A percentile compares a stretch with the other conserved stretches of the same genome.
These are phyloP conservation scores for Hyphodiscus hymeniophilus DNA, from an alignment of 495 filamentous ascomycete genomes.

Conservation along the genomic window DNA sequence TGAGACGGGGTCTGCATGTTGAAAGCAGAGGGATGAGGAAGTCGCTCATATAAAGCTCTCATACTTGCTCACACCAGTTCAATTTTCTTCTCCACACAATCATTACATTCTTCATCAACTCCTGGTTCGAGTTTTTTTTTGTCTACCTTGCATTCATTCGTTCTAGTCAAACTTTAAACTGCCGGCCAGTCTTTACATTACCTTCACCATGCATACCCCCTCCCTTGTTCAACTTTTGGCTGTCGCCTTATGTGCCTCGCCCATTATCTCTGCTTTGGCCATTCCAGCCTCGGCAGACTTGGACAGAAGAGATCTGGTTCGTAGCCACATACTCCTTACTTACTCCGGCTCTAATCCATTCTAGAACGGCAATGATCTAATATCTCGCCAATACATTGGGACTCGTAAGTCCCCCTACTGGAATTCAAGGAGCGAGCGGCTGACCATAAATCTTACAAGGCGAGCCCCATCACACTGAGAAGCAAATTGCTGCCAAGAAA, in stretches of 20 bases:
- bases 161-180: neutral
- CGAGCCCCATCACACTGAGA: neutral
- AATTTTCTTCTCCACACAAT: neutral
- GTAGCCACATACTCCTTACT: constrained; percentile 13
- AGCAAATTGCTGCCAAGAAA: neutral
- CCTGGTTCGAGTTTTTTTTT: neutral
- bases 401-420: too few species aligned
- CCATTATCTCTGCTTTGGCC: constrained; percentile 18
- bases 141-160: neutral
- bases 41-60: neutral
- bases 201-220: constrained; percentile 22
- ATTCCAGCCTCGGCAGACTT: neutral
- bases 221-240: constrained; percentile 22
- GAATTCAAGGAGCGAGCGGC: too few species aligned
- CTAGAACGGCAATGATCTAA: neutral
- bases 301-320: constrained; percentile 15
- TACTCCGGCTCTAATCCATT: neutral
- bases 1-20: too few species aligned
- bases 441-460: too few species aligned
- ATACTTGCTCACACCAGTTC: neutral
- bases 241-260: constrained; percentile 20
- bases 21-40: too few species aligned
- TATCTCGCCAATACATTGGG: neutral
- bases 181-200: constrained; percentile 13
- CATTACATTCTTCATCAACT: neutral